These are phyloP conservation scores for Syzygium aromaticum DNA, from an alignment of 345 rosid species.

Conservation along the genomic window DNA sequence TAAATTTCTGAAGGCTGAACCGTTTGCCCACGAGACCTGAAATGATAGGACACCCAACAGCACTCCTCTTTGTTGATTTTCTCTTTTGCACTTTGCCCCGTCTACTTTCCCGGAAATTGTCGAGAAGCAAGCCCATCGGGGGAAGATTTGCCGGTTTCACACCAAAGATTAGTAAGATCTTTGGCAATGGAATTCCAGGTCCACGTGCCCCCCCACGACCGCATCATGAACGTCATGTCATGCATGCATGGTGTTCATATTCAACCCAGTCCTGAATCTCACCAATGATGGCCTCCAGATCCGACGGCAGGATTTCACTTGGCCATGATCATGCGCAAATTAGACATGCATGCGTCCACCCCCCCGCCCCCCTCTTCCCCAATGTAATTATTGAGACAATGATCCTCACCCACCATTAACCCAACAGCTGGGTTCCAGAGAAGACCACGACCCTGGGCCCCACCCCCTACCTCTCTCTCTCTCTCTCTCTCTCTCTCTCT, in stretches of 20 bases:
- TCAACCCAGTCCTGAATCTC: neutral
- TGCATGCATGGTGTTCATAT: neutral
- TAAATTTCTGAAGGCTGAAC: neutral
- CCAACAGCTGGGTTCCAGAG: conserved; percentile 2
- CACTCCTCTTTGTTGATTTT: neutral
- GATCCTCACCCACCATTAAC: neutral
- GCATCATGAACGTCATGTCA: neutral
- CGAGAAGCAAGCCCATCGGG: neutral
- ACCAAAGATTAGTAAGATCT: neutral
- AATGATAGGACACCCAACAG: neutral
- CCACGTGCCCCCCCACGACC: neutral
- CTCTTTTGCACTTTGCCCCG: neutral
- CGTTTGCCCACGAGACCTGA: neutral
- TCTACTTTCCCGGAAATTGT: neutral
- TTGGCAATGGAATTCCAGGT: neutral
- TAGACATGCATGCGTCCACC: neutral
- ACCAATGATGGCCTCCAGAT: neutral
- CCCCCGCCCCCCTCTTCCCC: neutral
- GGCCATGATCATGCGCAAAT: neutral
- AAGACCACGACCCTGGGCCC: neutral
- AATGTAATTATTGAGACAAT: neutral
- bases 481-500: neutral
- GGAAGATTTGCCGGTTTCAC: neutral
- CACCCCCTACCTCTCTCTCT: neutral
- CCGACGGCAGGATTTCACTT: neutral